Conservation (phyloP, 768 basidiomycete genomes). For the Termitomyces sp. region DNA sequence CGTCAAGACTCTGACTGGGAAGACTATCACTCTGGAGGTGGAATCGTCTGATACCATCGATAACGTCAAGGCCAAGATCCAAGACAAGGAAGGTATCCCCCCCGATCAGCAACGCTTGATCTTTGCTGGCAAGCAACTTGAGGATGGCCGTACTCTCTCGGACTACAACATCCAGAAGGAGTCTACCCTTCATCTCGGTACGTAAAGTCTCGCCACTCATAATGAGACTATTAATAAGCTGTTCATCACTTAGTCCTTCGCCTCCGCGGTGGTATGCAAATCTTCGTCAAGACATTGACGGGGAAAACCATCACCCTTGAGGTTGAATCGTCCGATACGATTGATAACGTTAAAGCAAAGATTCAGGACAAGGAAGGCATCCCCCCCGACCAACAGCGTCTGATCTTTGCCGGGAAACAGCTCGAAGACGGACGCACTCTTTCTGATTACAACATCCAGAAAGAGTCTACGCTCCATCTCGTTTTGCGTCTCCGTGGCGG, state of each 20-base stretch:
- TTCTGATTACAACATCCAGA: conserved; percentile 21
- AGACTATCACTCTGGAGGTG: conserved; percentile 43
- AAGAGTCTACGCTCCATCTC: conserved; percentile 19
- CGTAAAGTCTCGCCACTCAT: conserved; percentile 1
- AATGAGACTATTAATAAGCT: not conserved
- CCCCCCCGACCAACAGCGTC: conserved; percentile 18
- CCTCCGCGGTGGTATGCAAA: conserved; percentile 30
- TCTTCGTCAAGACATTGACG: conserved; percentile 20
- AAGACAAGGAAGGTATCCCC: conserved; percentile 20
- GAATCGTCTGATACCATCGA: conserved; percentile 21
- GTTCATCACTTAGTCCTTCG: conserved; percentile 23
- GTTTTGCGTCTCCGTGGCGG: conserved; percentile 32
- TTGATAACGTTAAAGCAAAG: conserved; percentile 20
- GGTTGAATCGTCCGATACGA: conserved; percentile 19
- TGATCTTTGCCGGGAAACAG: conserved; percentile 20
- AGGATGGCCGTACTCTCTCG: conserved; percentile 38
- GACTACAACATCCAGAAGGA: conserved; percentile 45
- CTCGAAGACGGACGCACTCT: conserved; percentile 20
- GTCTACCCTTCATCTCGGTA: conserved; percentile 53
- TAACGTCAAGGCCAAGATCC: conserved; percentile 21
- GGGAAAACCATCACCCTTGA: conserved; percentile 20
- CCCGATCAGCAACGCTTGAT: conserved; percentile 21
- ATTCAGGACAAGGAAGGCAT: conserved; percentile 21
- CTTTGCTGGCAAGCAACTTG: conserved; percentile 30
- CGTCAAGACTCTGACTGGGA: conserved; percentile 50